Evolutionary conservation across 768 basidiomycete genomes (phyloP).

Genomic region (Kwoniella sp.): DNA sequence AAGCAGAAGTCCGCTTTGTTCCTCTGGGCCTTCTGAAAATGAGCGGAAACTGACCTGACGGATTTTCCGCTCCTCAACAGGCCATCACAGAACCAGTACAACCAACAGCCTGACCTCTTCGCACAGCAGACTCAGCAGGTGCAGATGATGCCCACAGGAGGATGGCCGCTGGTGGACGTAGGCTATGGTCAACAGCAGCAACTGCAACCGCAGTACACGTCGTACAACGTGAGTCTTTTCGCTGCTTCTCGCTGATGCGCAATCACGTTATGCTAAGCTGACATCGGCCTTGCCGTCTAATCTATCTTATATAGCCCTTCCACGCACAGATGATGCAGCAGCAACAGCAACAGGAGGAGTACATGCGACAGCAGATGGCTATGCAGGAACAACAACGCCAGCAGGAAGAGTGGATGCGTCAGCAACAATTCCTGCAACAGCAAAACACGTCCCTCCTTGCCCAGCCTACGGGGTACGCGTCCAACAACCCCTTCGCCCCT

Average conservation of each 20-base stretch:
- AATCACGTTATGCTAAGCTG: too few species aligned
- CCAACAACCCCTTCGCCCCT: constrained; percentile 93
- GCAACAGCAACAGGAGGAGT: constrained; percentile 59
- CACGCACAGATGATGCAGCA: constrained; percentile 86
- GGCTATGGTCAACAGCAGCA: constrained; percentile 66
- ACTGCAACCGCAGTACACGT: constrained; percentile 83
- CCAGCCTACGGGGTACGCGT: constrained; percentile 62
- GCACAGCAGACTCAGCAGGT: constrained; percentile 62
- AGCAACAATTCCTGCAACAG: constrained; percentile 45
- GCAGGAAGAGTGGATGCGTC: constrained; percentile 56
- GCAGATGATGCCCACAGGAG: constrained; percentile 43
- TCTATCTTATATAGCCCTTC: constrained; percentile 45
- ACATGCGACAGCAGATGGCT: constrained; percentile 60
- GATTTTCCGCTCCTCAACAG: neutral
- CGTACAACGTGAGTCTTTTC: constrained; percentile 78
- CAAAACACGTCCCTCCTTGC: constrained; percentile 54
- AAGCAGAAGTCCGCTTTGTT: neutral
- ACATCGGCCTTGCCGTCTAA: neutral
- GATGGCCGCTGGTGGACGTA: constrained; percentile 51
- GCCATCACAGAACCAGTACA: constrained; percentile 43
- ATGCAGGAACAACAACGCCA: constrained; percentile 56
- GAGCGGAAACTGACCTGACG: neutral
- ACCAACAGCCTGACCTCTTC: constrained; percentile 57
- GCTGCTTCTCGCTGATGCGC: too few species aligned
- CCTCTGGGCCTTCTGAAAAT: constrained; percentile 12